Evolutionary conservation across 257 asterid genomes (phyloP), one percentile per base, ranked within the genome.

Genomic region (Petrea volubilis): DNA sequence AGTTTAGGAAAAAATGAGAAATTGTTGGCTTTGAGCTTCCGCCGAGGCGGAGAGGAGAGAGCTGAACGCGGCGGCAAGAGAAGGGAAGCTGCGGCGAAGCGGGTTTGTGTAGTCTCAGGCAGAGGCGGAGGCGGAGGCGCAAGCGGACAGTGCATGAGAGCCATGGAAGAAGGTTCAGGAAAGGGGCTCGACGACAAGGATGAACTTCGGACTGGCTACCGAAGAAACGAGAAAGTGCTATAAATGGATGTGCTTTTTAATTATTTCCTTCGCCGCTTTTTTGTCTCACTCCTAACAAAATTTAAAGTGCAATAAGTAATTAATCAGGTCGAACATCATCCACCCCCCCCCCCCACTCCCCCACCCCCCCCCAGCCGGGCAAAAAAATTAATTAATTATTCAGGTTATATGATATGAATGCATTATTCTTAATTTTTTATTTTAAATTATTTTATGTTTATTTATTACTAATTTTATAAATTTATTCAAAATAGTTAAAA

Each of bases 151-250:
- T 72, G 90, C 38, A 80, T 79, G 74, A 78, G 74, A 27, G 97
- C 97, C 96, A 91, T 91, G 56, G 88, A 53, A 66, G 81, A 59
- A 59, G 77, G 50, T 68, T 68, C 64, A 8, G 34, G 81, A 60
- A 56, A 46, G 31, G 13, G 69, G 9, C 6, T 24, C 41, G 62
- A 49, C 12, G 43, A 27, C 34, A 7, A 25, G 46, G 25, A 13
- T 27, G 58, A 5, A 14, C 14, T 21, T 1, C 18, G 23, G 36
- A 17, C 18, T 14, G 36, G 20, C 24, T 25, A n/a, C 58, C 15
- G 74, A 72, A 71, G 57, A 77, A 43, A 27, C 69, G 24, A 77
- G 81, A 77, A 64, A 25, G 25, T 46, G 63, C 64, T 10, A 12
- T 15, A 18, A 60, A 61, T 8, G 43, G 27, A 18, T 53, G 62